Percentiles rank a stretch among this genome's conserved stretches.
phyloP scores from a whole-genome alignment of 495 filamentous ascomycete genomes.

The Amniculicola lignicola region DNA sequence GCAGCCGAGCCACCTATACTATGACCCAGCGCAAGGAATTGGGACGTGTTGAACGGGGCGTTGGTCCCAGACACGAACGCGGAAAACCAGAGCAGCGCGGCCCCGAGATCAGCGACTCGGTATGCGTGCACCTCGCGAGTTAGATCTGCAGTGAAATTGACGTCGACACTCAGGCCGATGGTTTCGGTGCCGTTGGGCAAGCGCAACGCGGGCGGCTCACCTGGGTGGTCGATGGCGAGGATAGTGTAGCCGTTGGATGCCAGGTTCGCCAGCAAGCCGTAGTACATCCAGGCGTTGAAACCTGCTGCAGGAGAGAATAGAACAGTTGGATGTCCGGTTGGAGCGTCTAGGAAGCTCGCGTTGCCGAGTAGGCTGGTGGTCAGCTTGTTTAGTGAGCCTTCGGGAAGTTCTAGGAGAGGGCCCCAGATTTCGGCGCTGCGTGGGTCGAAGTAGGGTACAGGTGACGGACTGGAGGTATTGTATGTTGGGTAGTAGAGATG shows the following conservation, averaged over 20 bases:
- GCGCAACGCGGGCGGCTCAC: constrained; percentile 21
- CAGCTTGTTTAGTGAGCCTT: constrained; percentile 7
- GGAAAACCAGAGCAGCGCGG: constrained; percentile 13
- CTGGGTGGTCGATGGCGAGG: constrained; percentile 22
- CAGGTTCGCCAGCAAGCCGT: constrained; percentile 1
- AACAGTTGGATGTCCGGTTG: constrained; percentile 6
- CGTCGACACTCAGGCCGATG: constrained; percentile 12
- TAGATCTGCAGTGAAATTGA: neutral
- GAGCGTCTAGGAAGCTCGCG: neutral
- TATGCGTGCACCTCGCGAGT: neutral
- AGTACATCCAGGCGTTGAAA: constrained; percentile 15
- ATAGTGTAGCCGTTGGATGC: constrained; percentile 29
- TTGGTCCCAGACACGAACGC: constrained; percentile 3
- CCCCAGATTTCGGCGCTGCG: constrained; percentile 14
- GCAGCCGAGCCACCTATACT: constrained; percentile 17
- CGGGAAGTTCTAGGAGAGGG: neutral
- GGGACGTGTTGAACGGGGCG: constrained; percentile 19
- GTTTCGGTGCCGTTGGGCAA: constrained; percentile 8
- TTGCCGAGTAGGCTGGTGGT: constrained; percentile 9
- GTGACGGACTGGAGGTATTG: neutral
- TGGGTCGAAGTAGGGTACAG: constrained; percentile 15
- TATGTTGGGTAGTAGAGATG: constrained; percentile 18
- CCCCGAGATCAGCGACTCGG: constrained; percentile 11
- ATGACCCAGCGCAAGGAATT: constrained; percentile 14
- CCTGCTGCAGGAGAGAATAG: constrained; percentile 22